Base-by-base conservation (phyloP, 2,329 filamentous ascomycete genomes). In the Fusarium pseudoanthophilum region DNA sequence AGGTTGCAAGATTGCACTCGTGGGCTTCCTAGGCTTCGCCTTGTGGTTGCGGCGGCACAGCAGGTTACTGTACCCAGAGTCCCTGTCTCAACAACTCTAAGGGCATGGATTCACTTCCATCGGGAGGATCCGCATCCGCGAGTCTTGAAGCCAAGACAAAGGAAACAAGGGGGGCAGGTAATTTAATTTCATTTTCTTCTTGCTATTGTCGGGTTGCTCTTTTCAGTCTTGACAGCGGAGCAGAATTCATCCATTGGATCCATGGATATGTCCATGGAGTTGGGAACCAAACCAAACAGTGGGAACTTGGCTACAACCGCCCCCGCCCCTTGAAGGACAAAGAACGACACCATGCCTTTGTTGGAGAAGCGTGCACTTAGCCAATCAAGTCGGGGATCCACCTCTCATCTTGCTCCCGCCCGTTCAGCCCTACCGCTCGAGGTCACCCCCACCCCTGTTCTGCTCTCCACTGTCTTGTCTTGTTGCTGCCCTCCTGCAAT, bases 361-460 rank as follows among this genome's bases (percentile, higher is more conserved):
- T 24, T 69, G 59, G 43, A 64, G 53, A 49, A 64, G 53, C 42
- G 63, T 28, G 16, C 18, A 9, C 6, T 16, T n/a, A 49, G 9
- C 74, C 73, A 77, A 77, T 69, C 28, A 73, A 9, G 55, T 1
- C 1, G 15, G 3, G 9, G 42, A 5, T 36, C 65, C 71, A 66
- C 68, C 65, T 51, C 57, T 66, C 66, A 75, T 75, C 74, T 69
- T 72, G 62, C 66, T 73, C 71, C 70, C 74, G 75, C 34, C 51
- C 64, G 71, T 76, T 77, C 75, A 77, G 75, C 75, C 75, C 75
- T 77, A 77, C 62, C 56, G 60, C 46, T 65, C 48, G 20, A 55
- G 56, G 34, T 40, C 42, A 66, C 59, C 43, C 64, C 61, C 58
- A 48, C 40, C 58, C 62, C 34, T 59, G 60, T 48, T 18, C n/a